phyloP scores from a whole-genome alignment of 176 grass and related monocot genomes.

The Poa annua region DNA sequence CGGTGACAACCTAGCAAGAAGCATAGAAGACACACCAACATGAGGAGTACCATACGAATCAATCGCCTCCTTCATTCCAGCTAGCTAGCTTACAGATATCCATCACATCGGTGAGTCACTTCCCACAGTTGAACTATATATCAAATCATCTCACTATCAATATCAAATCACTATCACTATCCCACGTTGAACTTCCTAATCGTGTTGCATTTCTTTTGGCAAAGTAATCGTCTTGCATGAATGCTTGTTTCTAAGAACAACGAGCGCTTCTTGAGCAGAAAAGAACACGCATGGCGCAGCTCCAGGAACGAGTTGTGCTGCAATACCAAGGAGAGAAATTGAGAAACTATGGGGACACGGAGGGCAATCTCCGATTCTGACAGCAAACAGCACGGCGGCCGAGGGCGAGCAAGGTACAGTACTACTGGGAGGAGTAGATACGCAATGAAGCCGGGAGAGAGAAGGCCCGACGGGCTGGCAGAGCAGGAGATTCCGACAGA shows the following conservation, averaged over 20 bases:
- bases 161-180: too few species aligned
- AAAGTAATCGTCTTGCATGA: neutral
- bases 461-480: neutral
- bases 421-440: too few species aligned
- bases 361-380: neutral
- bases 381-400: neutral
- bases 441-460: slow-evolving; percentile 21
- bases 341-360: neutral
- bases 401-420: neutral
- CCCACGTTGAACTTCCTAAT: too few species aligned
- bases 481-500: slow-evolving; percentile 8
- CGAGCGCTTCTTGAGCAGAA: too few species aligned
- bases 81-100: neutral
- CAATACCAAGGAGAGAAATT: neutral
- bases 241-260: neutral
- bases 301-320: neutral
- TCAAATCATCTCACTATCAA: neutral
- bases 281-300: too few species aligned
- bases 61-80: neutral
- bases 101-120: neutral
- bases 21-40: neutral
- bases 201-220: neutral
- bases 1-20: neutral
- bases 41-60: neutral
- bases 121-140: neutral